Percentiles rank a stretch among this genome's conserved stretches.
phyloP scores from a whole-genome alignment of 139 green algal genomes.

The Spirogloea muscicola region DNA sequence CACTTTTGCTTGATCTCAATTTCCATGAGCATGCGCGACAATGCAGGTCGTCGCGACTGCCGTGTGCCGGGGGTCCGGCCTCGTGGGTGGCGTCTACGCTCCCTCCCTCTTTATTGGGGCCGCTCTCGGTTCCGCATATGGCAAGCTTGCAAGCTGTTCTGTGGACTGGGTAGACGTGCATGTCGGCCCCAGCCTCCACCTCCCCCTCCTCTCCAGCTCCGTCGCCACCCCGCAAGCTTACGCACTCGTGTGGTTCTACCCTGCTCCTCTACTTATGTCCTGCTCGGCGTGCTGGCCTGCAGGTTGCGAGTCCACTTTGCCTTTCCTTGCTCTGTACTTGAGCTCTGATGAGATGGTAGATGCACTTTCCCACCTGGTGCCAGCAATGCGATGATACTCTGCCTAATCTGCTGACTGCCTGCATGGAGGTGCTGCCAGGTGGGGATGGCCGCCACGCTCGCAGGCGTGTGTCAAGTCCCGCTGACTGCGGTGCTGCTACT shows the following conservation, averaged over 20 bases:
- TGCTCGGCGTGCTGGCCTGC: no score
- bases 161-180: slow-evolving; percentile 16
- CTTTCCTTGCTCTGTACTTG: background rate
- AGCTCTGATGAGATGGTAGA: no score
- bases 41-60: slow-evolving; percentile 81
- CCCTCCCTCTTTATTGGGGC: slow-evolving; percentile 91
- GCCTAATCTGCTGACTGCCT: no score
- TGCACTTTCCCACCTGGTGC: background rate
- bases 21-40: no score
- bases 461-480: slow-evolving; percentile 49
- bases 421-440: no score
- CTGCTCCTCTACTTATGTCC: no score
- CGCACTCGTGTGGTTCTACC: slow-evolving; percentile 22
- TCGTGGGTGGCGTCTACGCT: slow-evolving; percentile 90
- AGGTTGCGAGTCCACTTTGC: no score
- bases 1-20: no score
- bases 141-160: background rate
- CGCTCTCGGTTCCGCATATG: slow-evolving; percentile 50
- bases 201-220: background rate
- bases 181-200: background rate
- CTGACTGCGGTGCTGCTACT: slow-evolving; percentile 65
- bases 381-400: background rate
- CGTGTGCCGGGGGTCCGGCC: slow-evolving; percentile 69
- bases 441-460: slow-evolving; percentile 71
- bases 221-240: slow-evolving; percentile 24